Percentiles rank a stretch among this genome's conserved stretches.
Evolutionary conservation across 441 rosid species (phyloP).

Genomic region (Euphorbia schlechtendalii): DNA sequence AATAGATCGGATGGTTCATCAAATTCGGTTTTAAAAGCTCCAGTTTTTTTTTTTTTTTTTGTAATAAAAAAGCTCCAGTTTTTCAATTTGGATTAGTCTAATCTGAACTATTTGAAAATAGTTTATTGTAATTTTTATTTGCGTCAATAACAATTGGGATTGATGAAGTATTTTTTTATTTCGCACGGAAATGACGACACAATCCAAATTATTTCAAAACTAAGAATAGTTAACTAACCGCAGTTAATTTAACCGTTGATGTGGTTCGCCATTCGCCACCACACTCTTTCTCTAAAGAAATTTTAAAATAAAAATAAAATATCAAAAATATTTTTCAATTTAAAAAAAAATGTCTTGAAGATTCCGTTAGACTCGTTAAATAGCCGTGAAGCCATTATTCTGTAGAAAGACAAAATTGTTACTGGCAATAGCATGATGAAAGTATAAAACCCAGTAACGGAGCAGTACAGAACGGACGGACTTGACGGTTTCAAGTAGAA

Average conservation of each 20-base stretch:
- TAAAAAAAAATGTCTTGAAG: slow-evolving; percentile 18
- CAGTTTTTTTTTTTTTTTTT: no score
- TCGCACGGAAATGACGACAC: not conserved
- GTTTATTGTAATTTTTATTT: no score
- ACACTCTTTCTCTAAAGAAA: not conserved
- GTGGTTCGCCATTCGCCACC: not conserved
- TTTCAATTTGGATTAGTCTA: no score
- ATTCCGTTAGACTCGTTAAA: slow-evolving; percentile 26
- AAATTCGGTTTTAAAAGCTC: no score
- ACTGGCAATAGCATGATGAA: no score
- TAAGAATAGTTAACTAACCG: not conserved
- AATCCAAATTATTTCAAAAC: not conserved
- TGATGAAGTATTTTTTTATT: no score
- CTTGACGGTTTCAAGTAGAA: slow-evolving; percentile 22
- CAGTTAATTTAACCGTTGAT: not conserved
- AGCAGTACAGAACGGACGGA: slow-evolving; percentile 15
- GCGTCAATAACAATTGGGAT: no score
- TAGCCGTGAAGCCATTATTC: slow-evolving; percentile 18
- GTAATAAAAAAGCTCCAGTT: no score
- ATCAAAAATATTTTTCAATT: not conserved
- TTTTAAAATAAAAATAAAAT: not conserved
- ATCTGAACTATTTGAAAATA: no score
- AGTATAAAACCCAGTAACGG: no score
- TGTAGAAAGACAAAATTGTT: slow-evolving; percentile 7
- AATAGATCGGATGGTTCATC: no score